Conservation (phyloP, 371 early-diverging fungal genomes). For the Mortierella sp. region DNA sequence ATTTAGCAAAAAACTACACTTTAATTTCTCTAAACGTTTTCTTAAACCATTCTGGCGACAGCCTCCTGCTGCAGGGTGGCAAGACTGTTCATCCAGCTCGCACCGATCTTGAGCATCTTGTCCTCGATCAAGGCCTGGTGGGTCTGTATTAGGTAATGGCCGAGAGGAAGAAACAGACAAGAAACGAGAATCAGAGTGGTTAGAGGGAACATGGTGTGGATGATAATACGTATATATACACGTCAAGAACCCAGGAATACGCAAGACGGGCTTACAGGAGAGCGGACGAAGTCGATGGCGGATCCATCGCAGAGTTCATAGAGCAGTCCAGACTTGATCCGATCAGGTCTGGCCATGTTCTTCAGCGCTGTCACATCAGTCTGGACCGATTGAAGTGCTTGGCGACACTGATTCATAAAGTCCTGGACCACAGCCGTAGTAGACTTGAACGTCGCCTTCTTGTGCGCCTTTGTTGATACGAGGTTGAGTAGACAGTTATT, state of each 20-base stretch:
- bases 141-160: background rate
- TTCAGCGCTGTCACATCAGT: slow-evolving; percentile 33
- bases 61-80: slow-evolving; percentile 41
- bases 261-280: slow-evolving; percentile 27
- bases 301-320: slow-evolving; percentile 53
- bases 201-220: background rate
- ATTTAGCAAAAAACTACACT: too few species aligned
- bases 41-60: slow-evolving; percentile 34
- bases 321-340: slow-evolving; percentile 40
- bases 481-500: slow-evolving; percentile 44
- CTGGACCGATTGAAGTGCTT: slow-evolving; percentile 35
- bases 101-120: slow-evolving; percentile 36
- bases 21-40: too few species aligned
- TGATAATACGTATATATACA: background rate
- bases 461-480: slow-evolving; percentile 40
- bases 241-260: background rate
- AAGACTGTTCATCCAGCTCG: slow-evolving; percentile 51
- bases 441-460: slow-evolving; percentile 46
- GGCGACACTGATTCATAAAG: slow-evolving; percentile 49
- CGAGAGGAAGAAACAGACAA: background rate
- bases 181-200: background rate
- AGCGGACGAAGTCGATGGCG: slow-evolving; percentile 40
- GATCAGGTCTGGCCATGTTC: slow-evolving; percentile 44
- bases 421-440: slow-evolving; percentile 28
- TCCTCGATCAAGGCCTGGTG: slow-evolving; percentile 46